Evolutionary conservation across 768 basidiomycete genomes (phyloP).

Genomic region (Hygrophorus pudorinus): DNA sequence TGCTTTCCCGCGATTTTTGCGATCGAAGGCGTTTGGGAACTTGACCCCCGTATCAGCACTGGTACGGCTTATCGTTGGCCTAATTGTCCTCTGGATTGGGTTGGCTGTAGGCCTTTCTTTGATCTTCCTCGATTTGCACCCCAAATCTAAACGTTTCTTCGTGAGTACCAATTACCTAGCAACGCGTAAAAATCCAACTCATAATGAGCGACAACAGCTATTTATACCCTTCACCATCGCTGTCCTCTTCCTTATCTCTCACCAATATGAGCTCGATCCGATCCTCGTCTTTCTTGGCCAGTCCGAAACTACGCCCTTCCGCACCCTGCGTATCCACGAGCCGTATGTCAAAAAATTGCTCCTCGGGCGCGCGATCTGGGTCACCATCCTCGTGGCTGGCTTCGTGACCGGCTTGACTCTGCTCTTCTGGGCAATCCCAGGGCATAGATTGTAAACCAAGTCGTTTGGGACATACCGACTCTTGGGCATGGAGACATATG

Average conservation of each 20-base stretch:
- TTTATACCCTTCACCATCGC: slow-evolving; percentile 92
- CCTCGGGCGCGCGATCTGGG: slow-evolving; percentile 86
- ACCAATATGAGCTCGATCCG: slow-evolving; percentile 96
- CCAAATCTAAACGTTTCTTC: slow-evolving; percentile 89
- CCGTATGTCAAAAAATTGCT: slow-evolving; percentile 91
- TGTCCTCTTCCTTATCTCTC: slow-evolving; percentile 83
- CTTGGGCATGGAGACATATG: too few relatives aligned
- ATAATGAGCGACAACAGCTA: slow-evolving; percentile 47
- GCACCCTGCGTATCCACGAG: slow-evolving; percentile 84
- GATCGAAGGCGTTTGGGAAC: slow-evolving; percentile 97
- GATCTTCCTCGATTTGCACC: slow-evolving; percentile 87
- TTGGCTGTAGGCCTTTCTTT: slow-evolving; percentile 84
- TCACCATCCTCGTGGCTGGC: slow-evolving; percentile 65
- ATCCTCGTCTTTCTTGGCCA: slow-evolving; percentile 88
- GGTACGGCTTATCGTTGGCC: slow-evolving; percentile 74
- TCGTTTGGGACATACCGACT: neutral
- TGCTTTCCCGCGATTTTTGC: slow-evolving; percentile 87
- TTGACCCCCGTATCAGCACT: slow-evolving; percentile 86
- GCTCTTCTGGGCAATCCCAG: slow-evolving; percentile 94
- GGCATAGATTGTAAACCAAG: slow-evolving; percentile 62
- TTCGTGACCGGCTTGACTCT: slow-evolving; percentile 77
- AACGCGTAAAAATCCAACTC: slow-evolving; percentile 5
- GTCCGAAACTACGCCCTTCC: slow-evolving; percentile 96
- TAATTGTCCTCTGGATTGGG: slow-evolving; percentile 92
- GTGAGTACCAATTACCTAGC: slow-evolving; percentile 38